Base-by-base conservation (phyloP, 495 filamentous ascomycete species). In the Hyaloscypha finlandica region DNA sequence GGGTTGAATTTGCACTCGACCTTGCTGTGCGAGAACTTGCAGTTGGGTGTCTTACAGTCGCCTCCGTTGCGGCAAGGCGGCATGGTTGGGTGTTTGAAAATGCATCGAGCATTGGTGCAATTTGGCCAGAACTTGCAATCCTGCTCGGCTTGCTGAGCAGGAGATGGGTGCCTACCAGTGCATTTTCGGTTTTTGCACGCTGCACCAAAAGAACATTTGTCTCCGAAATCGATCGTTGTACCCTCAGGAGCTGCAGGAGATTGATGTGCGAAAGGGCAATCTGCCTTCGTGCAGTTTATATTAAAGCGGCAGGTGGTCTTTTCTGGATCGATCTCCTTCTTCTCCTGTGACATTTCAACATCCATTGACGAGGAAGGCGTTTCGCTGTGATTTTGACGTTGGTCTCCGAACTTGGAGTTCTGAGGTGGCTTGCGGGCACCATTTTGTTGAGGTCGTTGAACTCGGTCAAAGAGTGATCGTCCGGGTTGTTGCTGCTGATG, bases 111-210 rank as follows among this genome's bases (percentile, higher is more conserved):
- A 74, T 96, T 97, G 48, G 90, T 89, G 82, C 95, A 99, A 79
- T 97, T 90, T 51, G 95, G 93, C 76, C 88, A 97, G 83, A 94
- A 99, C 72, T 88, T 91, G 88, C 95, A 99, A 72, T 97, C 89
- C 74, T 89, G 85, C 74, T 96, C 90, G 58, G 88, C 84, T 75
- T 95, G 90, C 67, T 89, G 83, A 11, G 94, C 92, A 12, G 96
- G 95, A 22, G 95, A 98, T 6, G 95, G 95, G 75, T 99, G 95
- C 12, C 91, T 89, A 30, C 87, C 94, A 2, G 90, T 90, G 72
- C 95, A 99, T 77, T 99, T 99, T 48, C 84, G 82, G 80, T 97
- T 99, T 76, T 93, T 95, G 86, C 95, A 99, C 22, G 92, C 92
- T 5, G 86, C 92, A 16, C 93, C 95, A 74, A 88, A 97, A 45